Conservation (phyloP, 495 filamentous ascomycete species). For the Durotheca rogersii region DNA sequence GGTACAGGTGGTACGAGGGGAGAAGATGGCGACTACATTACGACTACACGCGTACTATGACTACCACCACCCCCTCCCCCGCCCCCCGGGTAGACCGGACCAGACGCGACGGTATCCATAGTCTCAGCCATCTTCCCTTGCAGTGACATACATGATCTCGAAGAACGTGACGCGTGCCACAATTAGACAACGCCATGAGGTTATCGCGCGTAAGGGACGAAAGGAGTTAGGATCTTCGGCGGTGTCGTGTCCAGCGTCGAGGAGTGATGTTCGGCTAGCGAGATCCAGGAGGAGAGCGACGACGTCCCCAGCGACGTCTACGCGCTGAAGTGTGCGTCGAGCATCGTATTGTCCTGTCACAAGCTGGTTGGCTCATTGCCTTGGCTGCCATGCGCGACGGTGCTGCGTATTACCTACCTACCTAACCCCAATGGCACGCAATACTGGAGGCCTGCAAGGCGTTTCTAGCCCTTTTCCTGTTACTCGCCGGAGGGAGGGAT, state of each 20-base stretch:
- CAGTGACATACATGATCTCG: constrained; percentile 13
- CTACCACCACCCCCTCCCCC: too few species aligned
- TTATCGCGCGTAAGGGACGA: constrained; percentile 14
- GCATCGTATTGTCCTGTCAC: constrained; percentile 1
- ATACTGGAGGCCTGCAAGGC: constrained; percentile 25
- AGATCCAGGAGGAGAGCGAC: neutral
- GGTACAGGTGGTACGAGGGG: too few species aligned
- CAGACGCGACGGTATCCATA: constrained; percentile 8
- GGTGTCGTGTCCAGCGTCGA: constrained; percentile 3
- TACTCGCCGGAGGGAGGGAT: too few species aligned
- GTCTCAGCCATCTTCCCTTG: neutral
- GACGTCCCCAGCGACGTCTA: constrained; percentile 5
- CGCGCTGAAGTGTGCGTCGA: constrained; percentile 3
- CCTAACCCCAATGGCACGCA: constrained; percentile 15
- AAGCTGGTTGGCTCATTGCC: constrained; percentile 15
- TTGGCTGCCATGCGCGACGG: constrained; percentile 8
- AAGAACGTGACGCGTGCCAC: constrained; percentile 5
- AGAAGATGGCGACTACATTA: too few species aligned
- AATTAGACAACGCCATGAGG: constrained; percentile 9
- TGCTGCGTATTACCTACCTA: constrained; percentile 14
- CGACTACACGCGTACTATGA: too few species aligned
- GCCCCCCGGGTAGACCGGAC: too few species aligned
- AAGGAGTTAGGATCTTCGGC: constrained; percentile 11
- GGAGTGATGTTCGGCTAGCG: neutral
- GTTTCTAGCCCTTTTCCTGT: constrained; percentile 13